phyloP scores from a whole-genome alignment of 2,329 filamentous ascomycete species.

The Thielaviopsis populi region DNA sequence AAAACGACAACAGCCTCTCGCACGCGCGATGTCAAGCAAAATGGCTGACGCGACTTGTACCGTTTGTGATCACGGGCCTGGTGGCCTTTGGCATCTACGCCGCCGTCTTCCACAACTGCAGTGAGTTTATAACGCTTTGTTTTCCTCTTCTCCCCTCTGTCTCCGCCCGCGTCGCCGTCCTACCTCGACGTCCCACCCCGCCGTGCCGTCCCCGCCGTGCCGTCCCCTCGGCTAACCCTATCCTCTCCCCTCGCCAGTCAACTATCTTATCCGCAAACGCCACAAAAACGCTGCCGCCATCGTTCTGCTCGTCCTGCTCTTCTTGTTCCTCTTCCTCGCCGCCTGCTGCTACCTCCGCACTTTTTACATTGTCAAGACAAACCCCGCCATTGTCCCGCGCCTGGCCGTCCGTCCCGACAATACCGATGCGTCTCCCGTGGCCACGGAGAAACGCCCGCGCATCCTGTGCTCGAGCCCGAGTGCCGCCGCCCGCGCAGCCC shows the following conservation, averaged over 20 bases:
- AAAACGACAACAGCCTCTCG: slow-evolving; percentile 24
- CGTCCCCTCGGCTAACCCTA: slow-evolving; percentile 5
- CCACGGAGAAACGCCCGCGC: not conserved
- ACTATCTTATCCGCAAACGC: slow-evolving; percentile 47
- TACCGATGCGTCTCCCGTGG: not conserved
- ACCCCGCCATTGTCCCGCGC: slow-evolving; percentile 61
- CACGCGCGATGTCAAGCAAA: slow-evolving; percentile 20
- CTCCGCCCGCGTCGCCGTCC: too few relatives aligned
- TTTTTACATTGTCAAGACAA: slow-evolving; percentile 47
- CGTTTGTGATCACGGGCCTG: slow-evolving; percentile 48
- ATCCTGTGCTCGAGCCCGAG: not conserved
- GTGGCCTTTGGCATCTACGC: slow-evolving; percentile 57
- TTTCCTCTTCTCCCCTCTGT: not conserved
- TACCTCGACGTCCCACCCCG: too few relatives aligned
- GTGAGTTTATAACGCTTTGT: slow-evolving; percentile 8
- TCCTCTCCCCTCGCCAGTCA: slow-evolving; percentile 34
- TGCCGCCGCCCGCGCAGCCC: not conserved
- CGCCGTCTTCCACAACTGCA: slow-evolving; percentile 6
- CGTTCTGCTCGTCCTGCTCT: slow-evolving; percentile 57
- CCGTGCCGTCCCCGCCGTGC: slow-evolving; percentile 4
- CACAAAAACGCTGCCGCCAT: slow-evolving; percentile 43
- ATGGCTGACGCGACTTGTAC: slow-evolving; percentile 51
- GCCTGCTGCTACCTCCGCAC: slow-evolving; percentile 56
- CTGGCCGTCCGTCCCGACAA: slow-evolving; percentile 24
- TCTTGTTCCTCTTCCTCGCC: slow-evolving; percentile 53